phyloP scores from a whole-genome alignment of 495 filamentous ascomycete genomes.

The Thozetella sp. region DNA sequence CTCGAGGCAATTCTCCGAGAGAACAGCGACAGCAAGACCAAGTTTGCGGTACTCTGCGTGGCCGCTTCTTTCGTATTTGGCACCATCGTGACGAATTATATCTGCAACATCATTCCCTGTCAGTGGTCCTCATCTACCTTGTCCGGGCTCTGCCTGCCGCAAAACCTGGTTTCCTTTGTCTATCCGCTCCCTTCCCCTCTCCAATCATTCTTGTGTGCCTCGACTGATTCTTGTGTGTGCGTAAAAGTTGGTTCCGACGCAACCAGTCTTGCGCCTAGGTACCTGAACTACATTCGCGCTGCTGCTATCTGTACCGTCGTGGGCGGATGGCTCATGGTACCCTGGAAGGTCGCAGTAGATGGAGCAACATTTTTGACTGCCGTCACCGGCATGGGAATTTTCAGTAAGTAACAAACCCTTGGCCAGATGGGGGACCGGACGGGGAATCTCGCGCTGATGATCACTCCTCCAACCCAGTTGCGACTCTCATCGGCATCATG shows the following conservation, averaged over 20 bases:
- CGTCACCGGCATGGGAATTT: conserved; percentile 28
- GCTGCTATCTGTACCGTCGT: conserved; percentile 30
- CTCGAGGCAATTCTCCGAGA: conserved; percentile 26
- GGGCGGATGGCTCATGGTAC: conserved; percentile 21
- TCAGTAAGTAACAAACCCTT: too few relatives aligned
- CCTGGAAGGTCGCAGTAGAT: conserved; percentile 27
- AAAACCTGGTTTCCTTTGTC: too few relatives aligned
- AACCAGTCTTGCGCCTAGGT: conserved; percentile 30
- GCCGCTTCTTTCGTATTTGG: conserved; percentile 24
- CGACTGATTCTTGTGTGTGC: too few relatives aligned
- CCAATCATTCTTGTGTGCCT: too few relatives aligned
- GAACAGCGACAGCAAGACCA: conserved; percentile 16
- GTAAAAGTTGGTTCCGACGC: conserved; percentile 28
- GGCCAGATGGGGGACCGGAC: too few relatives aligned
- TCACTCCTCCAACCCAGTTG: too few relatives aligned
- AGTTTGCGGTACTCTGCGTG: conserved; percentile 27
- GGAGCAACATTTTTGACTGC: conserved; percentile 26
- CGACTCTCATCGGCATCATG: conserved; percentile 28
- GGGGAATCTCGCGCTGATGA: too few relatives aligned
- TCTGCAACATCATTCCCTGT: conserved; percentile 33
- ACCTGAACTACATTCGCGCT: conserved; percentile 35
- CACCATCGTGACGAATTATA: conserved; percentile 29
- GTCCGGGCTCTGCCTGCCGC: too few relatives aligned
- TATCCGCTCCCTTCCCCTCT: too few relatives aligned
- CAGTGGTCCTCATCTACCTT: too few relatives aligned